A percentile compares a stretch with the other conserved stretches of the same genome.
phyloP scores from a whole-genome alignment of 2,329 filamentous ascomycete species.

The Talaromyces sp. region DNA sequence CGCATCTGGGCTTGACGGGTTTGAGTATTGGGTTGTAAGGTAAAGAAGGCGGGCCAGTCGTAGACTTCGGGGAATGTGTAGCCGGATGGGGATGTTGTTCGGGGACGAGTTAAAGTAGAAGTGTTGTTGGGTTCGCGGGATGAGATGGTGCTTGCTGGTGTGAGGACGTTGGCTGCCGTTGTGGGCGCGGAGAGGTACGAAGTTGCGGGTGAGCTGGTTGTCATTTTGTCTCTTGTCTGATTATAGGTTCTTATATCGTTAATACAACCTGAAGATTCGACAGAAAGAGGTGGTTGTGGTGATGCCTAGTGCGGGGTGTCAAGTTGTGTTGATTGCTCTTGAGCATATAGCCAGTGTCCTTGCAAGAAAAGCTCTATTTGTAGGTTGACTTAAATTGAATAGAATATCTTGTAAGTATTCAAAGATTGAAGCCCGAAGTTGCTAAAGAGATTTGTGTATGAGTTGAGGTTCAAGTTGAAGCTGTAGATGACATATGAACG shows the following conservation, averaged over 20 bases:
- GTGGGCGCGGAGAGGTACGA: conserved; percentile 16
- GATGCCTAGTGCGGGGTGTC: not conserved
- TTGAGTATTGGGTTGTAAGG: conserved; percentile 45
- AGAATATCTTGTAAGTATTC: not conserved
- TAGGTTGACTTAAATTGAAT: not conserved
- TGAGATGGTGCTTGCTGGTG: conserved; percentile 17
- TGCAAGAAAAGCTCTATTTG: too few species aligned
- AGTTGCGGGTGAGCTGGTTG: conserved; percentile 11
- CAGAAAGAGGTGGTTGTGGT: not conserved
- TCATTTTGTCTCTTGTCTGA: not conserved
- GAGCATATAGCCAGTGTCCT: not conserved
- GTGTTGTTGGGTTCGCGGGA: conserved; percentile 8
- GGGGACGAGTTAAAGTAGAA: not conserved
- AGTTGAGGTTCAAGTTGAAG: not conserved
- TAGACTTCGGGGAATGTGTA: conserved; percentile 44
- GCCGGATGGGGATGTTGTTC: conserved; percentile 20
- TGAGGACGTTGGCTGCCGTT: conserved; percentile 16
- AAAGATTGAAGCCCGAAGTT: not conserved
- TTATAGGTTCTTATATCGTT: not conserved
- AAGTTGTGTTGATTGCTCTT: not conserved
- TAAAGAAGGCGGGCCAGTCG: conserved; percentile 55
- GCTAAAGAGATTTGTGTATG: too few species aligned
- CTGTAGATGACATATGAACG: not conserved
- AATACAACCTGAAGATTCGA: not conserved
- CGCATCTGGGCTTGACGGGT: conserved; percentile 55